Percentiles rank a stretch among this genome's conserved stretches.
phyloP scores from a whole-genome alignment of 2,329 filamentous ascomycete species.

The Fusarium nygamai region DNA sequence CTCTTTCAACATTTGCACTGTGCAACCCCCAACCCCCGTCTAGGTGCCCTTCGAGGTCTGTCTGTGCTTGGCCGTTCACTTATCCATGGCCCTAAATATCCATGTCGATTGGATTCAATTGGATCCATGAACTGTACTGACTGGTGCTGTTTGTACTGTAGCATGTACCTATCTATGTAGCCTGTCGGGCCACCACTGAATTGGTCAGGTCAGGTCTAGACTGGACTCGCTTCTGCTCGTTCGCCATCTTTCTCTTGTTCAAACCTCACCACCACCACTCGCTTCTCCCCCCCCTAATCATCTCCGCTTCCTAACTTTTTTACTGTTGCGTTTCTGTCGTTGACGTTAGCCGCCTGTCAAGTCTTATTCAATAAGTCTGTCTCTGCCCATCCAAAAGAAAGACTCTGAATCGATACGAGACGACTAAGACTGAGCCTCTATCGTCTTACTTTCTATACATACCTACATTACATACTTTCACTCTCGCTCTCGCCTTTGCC shows the following conservation, averaged over 20 bases:
- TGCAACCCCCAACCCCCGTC: constrained; percentile 27
- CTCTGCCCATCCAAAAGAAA: constrained; percentile 5
- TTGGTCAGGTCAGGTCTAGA: background rate
- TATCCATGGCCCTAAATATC: constrained; percentile 4
- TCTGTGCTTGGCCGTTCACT: constrained; percentile 21
- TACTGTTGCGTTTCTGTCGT: constrained; percentile 36
- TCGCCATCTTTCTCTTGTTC: constrained; percentile 36
- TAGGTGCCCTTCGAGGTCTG: constrained; percentile 5
- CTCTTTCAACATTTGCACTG: constrained; percentile 33
- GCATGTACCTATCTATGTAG: background rate
- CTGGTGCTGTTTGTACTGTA: background rate
- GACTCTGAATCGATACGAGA: background rate
- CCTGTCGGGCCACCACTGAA: constrained; percentile 33
- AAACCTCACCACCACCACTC: constrained; percentile 40
- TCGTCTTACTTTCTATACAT: constrained; percentile 17
- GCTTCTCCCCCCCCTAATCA: constrained; percentile 37
- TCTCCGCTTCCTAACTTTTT: constrained; percentile 19
- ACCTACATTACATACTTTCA: constrained; percentile 30
- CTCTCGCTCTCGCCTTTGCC: constrained; percentile 34
- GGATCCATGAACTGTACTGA: constrained; percentile 29
- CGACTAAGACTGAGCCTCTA: background rate
- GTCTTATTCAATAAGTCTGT: constrained; percentile 12
- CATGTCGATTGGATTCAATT: constrained; percentile 19
- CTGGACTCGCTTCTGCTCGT: constrained; percentile 24
- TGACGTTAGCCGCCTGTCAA: constrained; percentile 27